phyloP scores from a whole-genome alignment of 1,139 yeast genomes.

The Yamadazyma sp. region DNA sequence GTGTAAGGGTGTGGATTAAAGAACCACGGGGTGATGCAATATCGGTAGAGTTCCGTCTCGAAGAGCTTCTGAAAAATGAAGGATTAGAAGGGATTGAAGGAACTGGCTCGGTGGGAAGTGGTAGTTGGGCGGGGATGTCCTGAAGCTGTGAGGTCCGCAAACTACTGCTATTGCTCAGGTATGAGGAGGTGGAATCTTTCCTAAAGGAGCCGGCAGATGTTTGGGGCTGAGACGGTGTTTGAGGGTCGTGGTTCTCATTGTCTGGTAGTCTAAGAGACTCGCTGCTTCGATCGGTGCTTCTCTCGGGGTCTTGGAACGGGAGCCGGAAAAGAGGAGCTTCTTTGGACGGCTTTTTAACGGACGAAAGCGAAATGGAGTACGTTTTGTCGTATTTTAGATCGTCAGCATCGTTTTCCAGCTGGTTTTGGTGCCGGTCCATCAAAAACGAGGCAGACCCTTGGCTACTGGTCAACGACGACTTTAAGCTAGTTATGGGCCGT shows the following conservation, averaged over 20 bases:
- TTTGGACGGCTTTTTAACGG: slow-evolving; percentile 22
- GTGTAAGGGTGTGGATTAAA: slow-evolving; percentile 42
- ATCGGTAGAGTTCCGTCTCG: slow-evolving; percentile 40
- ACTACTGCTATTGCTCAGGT: slow-evolving; percentile 25
- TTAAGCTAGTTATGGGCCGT: slow-evolving; percentile 9
- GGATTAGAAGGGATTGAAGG: slow-evolving; percentile 47
- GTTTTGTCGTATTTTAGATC: slow-evolving; percentile 9
- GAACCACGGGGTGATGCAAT: slow-evolving; percentile 45
- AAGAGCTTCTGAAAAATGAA: slow-evolving; percentile 31
- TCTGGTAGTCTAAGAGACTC: not conserved
- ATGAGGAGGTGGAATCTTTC: slow-evolving; percentile 31
- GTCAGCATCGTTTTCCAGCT: slow-evolving; percentile 1
- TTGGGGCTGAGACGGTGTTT: not conserved
- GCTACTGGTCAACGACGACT: slow-evolving; percentile 15
- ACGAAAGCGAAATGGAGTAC: slow-evolving; percentile 25
- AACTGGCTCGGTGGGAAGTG: slow-evolving; percentile 53
- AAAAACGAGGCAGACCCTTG: slow-evolving; percentile 11
- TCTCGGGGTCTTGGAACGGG: slow-evolving; percentile 55
- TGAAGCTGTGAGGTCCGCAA: slow-evolving; percentile 34
- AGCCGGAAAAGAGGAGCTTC: slow-evolving; percentile 55
- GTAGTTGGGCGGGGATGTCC: slow-evolving; percentile 54
- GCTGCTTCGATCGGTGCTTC: too few relatives aligned
- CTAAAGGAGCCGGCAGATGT: slow-evolving; percentile 12
- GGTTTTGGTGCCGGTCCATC: not conserved
- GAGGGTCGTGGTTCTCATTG: not conserved